Conservation (phyloP, 2,329 filamentous ascomycete species). For the Colletotrichum sp. region DNA sequence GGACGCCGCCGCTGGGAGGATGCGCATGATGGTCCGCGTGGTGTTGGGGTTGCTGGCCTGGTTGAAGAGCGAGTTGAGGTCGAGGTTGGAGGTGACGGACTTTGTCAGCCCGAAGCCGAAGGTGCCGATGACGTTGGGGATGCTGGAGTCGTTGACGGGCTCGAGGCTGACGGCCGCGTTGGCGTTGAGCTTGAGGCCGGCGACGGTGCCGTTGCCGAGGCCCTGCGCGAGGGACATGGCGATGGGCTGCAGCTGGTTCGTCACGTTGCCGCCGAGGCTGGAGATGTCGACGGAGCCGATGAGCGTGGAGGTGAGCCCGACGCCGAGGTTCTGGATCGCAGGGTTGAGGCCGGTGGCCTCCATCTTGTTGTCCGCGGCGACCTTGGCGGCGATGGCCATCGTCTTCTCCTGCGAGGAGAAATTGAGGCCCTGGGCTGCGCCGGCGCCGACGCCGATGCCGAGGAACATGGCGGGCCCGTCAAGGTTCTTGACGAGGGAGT, state of each 20-base stretch:
- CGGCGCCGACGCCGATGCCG: conserved; percentile 28
- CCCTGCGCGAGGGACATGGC: conserved; percentile 26
- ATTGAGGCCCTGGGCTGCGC: conserved; percentile 27
- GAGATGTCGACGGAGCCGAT: conserved; percentile 28
- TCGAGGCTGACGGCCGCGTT: conserved; percentile 12
- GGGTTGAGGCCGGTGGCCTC: conserved; percentile 32
- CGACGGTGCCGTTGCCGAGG: conserved; percentile 26
- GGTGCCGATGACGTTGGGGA: conserved; percentile 26
- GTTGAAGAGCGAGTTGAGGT: conserved; percentile 23
- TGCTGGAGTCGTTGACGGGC: conserved; percentile 22
- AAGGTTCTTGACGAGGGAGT: conserved; percentile 11
- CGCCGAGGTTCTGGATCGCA: conserved; percentile 31
- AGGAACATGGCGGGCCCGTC: conserved; percentile 25
- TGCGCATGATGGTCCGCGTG: conserved; percentile 19
- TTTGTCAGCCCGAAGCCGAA: conserved; percentile 32
- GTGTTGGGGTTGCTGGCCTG: conserved; percentile 15
- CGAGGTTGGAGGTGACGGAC: conserved; percentile 28
- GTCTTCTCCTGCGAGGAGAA: conserved; percentile 19
- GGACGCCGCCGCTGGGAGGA: conserved; percentile 27
- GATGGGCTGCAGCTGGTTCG: conserved; percentile 21
- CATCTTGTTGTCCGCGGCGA: conserved; percentile 32
- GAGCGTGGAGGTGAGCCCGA: conserved; percentile 31
- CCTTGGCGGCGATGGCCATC: conserved; percentile 21
- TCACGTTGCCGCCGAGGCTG: conserved; percentile 9
- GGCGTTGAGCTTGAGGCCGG: conserved; percentile 25